Evolutionary conservation across 805 yeast species (phyloP), one percentile per base, ranked within the genome.

Genomic region (Isabelozyma gotoi): DNA sequence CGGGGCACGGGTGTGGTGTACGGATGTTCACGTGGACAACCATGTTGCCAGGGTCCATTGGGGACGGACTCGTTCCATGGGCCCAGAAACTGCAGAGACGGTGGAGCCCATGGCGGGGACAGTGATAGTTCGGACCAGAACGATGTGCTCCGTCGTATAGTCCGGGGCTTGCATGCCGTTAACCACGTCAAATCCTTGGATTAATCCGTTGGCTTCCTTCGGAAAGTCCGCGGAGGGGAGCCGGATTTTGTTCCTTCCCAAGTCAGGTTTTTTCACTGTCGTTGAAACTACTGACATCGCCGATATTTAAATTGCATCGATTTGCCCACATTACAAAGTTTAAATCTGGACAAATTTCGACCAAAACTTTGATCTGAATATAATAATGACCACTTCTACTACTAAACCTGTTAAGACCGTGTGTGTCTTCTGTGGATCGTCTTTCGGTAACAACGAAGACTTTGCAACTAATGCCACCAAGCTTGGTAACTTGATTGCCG

Each of bases 401-500:
- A 24, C 40, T 12, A 48, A 48, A 29, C 57, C 69, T 18, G 42
- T 39, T n/a, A 76, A 74, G 51, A 73, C 76, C 15, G 74, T 88
- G 8, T 88, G 96, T 65, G 96, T 88, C 19, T 88, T 86, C 58
- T 89, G 96, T 62, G 96, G 96, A 27, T 86, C 95, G 3, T 78
- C 90, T 4, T 77, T 78, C 47, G 96, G 96, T 12, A 76, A 61
- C 35, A 73, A 76, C 40, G 67, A 74, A 5, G 52, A 53, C 3
- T 85, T 64, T 56, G 67, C 82, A 11, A 68, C 67, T 2, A 69
- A 69, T 24, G 91, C 96, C 1, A 51, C 67, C n/a, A 60, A 73
- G 19, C 67, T 88, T 35, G 96, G 96, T 18, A 52, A 67, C 39
- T 54, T 73, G 20, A 62, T 88, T 48, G 86, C 88, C 18, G 52